Base-by-base conservation (phyloP, 805 yeast species). In the Tetrapisispora arboricola region DNA sequence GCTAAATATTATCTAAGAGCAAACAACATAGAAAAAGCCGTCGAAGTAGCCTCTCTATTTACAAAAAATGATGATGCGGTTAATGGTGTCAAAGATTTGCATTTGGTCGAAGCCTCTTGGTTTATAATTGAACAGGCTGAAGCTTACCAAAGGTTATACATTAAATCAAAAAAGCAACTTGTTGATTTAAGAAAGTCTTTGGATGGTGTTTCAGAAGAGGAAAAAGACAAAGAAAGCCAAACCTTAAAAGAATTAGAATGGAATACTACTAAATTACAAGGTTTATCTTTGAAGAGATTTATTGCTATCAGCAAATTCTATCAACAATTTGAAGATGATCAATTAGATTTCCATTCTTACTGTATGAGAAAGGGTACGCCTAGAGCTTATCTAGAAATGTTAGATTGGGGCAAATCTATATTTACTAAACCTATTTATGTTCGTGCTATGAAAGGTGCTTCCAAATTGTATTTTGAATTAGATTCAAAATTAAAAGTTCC, bases 271-370 rank as follows among this genome's bases (percentile, higher is more conserved):
- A 69, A 70, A 46, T 69, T 68, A 52, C 64, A 67, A 44, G 95
- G 94, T 0, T 63, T 92, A 49, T 77, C 96, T 0, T 64, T 87
- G 47, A 92, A 92, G 63, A 73, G 97, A 53, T 84, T 72, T 57
- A 60, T 66, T 32, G 78, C 85, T 2, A 70, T 87, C 35, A 66
- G 76, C 38, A 76, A 76, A 44, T 73, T 83, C 24, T 87, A 78
- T 61, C 71, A 76, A 33, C 82, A 77, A 40, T 87, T 78, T 63
- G 74, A 69, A 55, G 75, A 75, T 46, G 98, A 92, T 57, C 96
- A 92, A 65, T 72, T 82, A 48, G 99, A 92, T 60, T 92, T 90
- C 79, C 97, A 92, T 59, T 80, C 84, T 35, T 92, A 85, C 60
- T 83, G 94, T 57, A 75, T 84, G 71, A 76, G 96, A 63, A 78